Base-by-base conservation (phyloP, 352 stramenopile genomes). In the Phytophthora pinifolia region DNA sequence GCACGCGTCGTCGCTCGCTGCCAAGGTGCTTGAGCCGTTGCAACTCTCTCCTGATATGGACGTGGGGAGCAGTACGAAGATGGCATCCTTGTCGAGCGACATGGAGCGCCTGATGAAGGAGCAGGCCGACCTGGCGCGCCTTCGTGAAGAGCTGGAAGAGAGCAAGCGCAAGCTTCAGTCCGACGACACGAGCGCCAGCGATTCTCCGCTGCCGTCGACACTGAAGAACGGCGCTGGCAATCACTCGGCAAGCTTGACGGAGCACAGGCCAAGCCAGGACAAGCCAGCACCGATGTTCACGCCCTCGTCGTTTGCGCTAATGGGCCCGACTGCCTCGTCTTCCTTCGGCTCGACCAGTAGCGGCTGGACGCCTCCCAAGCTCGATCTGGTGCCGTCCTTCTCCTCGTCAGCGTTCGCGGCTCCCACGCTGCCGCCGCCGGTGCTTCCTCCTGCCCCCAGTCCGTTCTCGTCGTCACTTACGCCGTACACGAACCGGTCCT, bases 51-150 rank as follows among this genome's bases (percentile, higher is more conserved):
- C 53, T 17, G 34, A 53, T 30, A 46, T 44, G 14, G 47, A 62
- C 5, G 9, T 50, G 6, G 37, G 20, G 13, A 38, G n/a, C 15
- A 46, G 45, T 7, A 34, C 52, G 1, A 54, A 59, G 1, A 29
- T 62, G 20, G 15, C 42, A 6, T 59, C 56, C 9, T 36, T 75
- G 12, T 79, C 79, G 31, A 67, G 46, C 0, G 77, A 88, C 29
- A 77, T 83, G 60, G 75, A 86, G 20, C 66, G 55, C 6, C 22
- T 92, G 35, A 84, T 86, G 59, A 86, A 89, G 39, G 71, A 92
- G 17, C 82, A 92, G 47, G 79, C 72, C 6, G 82, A 88, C 17
- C 59, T 92, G 35, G 79, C 74, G 10, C 60, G 70, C 30, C 47
- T 89, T 45, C 79, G 67, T 15, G 60, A 75, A n/a, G 62, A 89